phyloP scores from a whole-genome alignment of 192 early-diverging fungal species.

The Chytriomyces sp. region DNA sequence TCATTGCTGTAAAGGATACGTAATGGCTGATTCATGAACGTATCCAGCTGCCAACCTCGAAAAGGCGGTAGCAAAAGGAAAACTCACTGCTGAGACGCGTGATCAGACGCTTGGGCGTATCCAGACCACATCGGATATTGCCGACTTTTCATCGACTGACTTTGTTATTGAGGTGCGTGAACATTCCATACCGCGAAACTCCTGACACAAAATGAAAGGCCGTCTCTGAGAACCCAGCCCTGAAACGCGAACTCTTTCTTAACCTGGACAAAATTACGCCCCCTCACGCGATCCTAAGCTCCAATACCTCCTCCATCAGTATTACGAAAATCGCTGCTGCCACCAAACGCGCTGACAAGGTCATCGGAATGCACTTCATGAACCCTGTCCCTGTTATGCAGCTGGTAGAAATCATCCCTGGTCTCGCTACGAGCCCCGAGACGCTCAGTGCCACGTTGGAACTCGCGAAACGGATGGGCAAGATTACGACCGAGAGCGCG shows the following conservation, averaged over 20 bases:
- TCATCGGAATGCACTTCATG: constrained; percentile 99
- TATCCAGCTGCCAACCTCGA: constrained; percentile 73
- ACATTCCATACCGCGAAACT: background rate
- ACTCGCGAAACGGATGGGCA: constrained; percentile 85
- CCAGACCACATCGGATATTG: constrained; percentile 59
- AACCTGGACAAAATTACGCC: constrained; percentile 72
- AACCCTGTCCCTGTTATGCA: constrained; percentile 96
- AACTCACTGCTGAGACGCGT: constrained; percentile 77
- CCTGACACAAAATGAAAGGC: constrained; percentile 51
- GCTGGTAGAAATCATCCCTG: constrained; percentile 95
- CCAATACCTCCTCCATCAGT: constrained; percentile 96
- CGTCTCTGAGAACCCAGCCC: constrained; percentile 78
- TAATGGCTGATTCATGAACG: constrained; percentile 16
- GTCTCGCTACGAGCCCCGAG: constrained; percentile 74
- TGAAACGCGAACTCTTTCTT: constrained; percentile 83
- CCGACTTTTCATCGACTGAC: constrained; percentile 68
- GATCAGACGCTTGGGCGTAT: constrained; percentile 65
- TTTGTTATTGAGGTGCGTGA: constrained; percentile 82
- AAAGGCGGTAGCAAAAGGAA: constrained; percentile 90
- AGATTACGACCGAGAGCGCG: constrained; percentile 82
- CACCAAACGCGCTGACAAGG: constrained; percentile 76
- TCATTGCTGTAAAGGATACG: background rate
- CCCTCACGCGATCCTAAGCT: constrained; percentile 78
- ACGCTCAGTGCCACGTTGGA: constrained; percentile 75
- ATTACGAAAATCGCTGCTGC: constrained; percentile 97